Evolutionary conservation across 345 rosid genomes (phyloP), one percentile per base, ranked within the genome.

Genomic region (Brassica cretica): DNA sequence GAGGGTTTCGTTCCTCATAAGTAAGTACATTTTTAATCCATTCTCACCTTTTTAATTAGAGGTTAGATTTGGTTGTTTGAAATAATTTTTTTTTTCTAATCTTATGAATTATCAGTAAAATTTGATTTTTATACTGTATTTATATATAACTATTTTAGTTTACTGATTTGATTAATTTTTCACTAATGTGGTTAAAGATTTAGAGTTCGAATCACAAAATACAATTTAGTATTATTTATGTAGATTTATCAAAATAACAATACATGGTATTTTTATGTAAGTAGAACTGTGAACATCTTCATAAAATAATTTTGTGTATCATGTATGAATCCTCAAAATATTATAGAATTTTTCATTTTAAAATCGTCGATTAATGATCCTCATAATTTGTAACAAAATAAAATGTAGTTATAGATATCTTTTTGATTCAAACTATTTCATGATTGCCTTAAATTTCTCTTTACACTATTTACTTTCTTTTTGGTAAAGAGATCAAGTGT

Each of bases 401-500:
- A 46, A 46, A 46, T 46, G 6, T 46, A 46, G 14, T 46, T 46
- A 46, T 46, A 11, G 0, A 46, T 46, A 6, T 51, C 15, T 5
- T 14, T 51, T 51, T 51, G 8, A n/a, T n/a, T 51, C 19, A 51
- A 51, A n/a, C 56, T n/a, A n/a, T 51, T 51, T 51, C 56, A 18
- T 18, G 66, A 63, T 63, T 73, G 62, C 46, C 30, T 44, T 15
- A 72, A 10, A 19, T 59, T 8, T 16, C 61, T 75, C 24, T 8
- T 63, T 8, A 44, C 41, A 35, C 21, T 59, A 46, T 12, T n/a
- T 46, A 19, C 59, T 67, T 78, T 24, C 15, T 24, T 59, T 59
- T 72, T 60, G 15, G n/a, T 62, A 79, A 49, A 61, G 65, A 46
- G 35, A 33, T 59, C 64, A 1, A 44, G 8, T 7, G 64, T 44